Evolutionary conservation across 2,329 filamentous ascomycete genomes (phyloP), one percentile per base, ranked within the genome.

Genomic region (Coniochaeta prunicola): DNA sequence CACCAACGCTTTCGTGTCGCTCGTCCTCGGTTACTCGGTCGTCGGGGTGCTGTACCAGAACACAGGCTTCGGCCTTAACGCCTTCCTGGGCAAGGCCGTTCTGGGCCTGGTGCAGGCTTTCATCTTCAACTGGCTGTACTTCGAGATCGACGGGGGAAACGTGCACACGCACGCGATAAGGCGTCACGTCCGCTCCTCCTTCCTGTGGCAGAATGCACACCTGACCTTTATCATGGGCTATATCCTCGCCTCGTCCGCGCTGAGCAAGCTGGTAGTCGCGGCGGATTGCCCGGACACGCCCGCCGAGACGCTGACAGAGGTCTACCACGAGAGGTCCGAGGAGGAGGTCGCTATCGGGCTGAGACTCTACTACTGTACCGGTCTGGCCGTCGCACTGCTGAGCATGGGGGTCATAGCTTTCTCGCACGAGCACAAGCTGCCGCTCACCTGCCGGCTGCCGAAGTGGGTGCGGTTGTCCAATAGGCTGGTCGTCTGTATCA

Each of bases 21-120:
- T 88, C 2, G 84, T 88, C 1, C 82, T 88, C 63, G 85, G 85
- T 17, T 87, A 86, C 63, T 83, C 80, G 1, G 84, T 88, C 26
- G 77, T 88, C 30, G 83, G 80, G 0, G 74, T 87, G 36, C 72
- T 86, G 42, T 87, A 83, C 66, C 84, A 87, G 64, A 84, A 78
- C 61, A 74, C 74, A 10, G 75, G 74, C 1, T 76, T 80, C 62
- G 81, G 82, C 4, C 71, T 85, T 12, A 82, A 84, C 63, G 78
- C 79, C 15, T 80, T 87, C 68, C 80, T 85, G 54, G 85, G 84
- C 7, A 88, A 88, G 68, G 84, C 84, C 1, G 74, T 84, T 10
- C 69, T 86, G 13, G 82, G 82, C 0, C 70, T 86, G 0, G 71
- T 82, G 2, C 82, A 85, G 64, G 80, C 81, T 0, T 85, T 83